Evolutionary conservation across 305 asterid species (phyloP).

Genomic region (Fraxinus albicans): DNA sequence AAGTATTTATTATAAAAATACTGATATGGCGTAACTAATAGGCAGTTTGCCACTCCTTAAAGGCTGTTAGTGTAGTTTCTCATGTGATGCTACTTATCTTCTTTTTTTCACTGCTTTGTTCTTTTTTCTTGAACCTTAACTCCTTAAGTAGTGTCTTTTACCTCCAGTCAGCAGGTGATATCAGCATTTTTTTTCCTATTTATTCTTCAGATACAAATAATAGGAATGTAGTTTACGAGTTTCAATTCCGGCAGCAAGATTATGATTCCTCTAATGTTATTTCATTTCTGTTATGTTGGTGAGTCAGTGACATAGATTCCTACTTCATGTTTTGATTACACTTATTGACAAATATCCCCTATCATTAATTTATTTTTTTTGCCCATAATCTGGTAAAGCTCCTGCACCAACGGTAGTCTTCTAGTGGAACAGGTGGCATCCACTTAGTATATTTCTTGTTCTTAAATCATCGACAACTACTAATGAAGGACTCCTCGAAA

Average conservation of each 20-base stretch:
- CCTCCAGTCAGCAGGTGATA: not conserved
- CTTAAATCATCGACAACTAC: not conserved
- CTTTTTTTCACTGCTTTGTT: not conserved
- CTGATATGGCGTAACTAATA: not conserved
- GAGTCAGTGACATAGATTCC: slow-evolving; percentile 5
- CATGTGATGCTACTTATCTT: not conserved
- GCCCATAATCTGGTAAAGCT: not conserved
- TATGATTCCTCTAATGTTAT: slow-evolving; percentile 11
- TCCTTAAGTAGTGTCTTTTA: not conserved
- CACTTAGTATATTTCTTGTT: slow-evolving; percentile 11
- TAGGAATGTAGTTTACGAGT: not conserved
- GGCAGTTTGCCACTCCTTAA: slow-evolving; percentile 1
- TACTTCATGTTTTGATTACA: not conserved
- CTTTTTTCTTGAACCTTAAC: not conserved
- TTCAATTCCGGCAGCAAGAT: slow-evolving; percentile 8
- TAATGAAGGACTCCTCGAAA: not conserved
- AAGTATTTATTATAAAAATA: not conserved
- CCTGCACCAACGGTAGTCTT: slow-evolving; percentile 1
- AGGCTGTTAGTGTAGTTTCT: slow-evolving; percentile 9
- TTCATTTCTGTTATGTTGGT: not conserved
- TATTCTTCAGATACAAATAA: slow-evolving; percentile 6
- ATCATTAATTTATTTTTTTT: not conserved
- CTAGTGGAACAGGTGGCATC: slow-evolving; percentile 17
- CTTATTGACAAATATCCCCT: not conserved
- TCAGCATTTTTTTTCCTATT: not conserved